phyloP scores from a whole-genome alignment of 2,329 filamentous ascomycete genomes.

The Talaromyces sp. region DNA sequence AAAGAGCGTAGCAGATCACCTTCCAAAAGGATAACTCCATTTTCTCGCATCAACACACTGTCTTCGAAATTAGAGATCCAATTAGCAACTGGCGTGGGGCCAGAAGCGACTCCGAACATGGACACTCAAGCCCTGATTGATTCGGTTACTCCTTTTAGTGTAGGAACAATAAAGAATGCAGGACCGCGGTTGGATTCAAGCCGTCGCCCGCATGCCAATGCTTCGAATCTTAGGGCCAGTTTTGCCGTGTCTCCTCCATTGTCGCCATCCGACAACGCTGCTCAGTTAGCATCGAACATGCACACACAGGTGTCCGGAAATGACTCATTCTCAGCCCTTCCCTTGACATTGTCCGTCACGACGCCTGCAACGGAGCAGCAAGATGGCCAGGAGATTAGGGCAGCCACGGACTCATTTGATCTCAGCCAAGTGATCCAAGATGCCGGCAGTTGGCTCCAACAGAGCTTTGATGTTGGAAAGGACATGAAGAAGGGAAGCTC shows the following conservation, averaged over 20 bases:
- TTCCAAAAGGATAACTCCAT: conserved; percentile 24
- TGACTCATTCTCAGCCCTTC: conserved; percentile 13
- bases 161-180: conserved; percentile 28
- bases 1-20: conserved; percentile 6
- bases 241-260: conserved; percentile 11
- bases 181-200: conserved; percentile 5
- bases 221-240: conserved; percentile 11
- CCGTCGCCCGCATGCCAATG: conserved; percentile 1
- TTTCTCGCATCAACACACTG: conserved; percentile 17
- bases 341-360: conserved; percentile 28
- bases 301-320: background rate
- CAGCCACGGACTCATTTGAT: conserved; percentile 33
- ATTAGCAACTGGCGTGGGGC: background rate
- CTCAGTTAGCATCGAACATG: background rate
- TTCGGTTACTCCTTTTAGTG: conserved; percentile 32
- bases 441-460: conserved; percentile 39
- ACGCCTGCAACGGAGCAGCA: conserved; percentile 24
- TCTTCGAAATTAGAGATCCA: conserved; percentile 7
- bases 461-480: conserved; percentile 37
- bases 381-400: conserved; percentile 27
- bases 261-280: background rate
- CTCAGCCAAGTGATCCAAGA: conserved; percentile 40
- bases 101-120: conserved; percentile 17
- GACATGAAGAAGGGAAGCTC: conserved; percentile 19
- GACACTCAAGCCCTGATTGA: conserved; percentile 38